Conservation (phyloP, 2,329 filamentous ascomycete genomes). For the Nemania sp. region DNA sequence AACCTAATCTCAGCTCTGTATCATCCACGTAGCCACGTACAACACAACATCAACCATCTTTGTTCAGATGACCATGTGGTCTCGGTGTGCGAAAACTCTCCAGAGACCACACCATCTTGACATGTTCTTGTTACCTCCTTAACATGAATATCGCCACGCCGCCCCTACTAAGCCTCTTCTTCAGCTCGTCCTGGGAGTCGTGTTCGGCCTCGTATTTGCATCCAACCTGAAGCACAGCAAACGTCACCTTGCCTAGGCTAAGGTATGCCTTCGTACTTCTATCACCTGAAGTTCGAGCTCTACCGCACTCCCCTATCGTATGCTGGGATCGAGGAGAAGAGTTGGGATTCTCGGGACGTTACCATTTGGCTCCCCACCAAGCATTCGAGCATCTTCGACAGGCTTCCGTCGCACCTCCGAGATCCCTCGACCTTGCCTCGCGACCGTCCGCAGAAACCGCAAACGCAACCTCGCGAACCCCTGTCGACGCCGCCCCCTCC, state of each 20-base stretch:
- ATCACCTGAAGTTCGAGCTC: slow-evolving; percentile 69
- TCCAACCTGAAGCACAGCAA: slow-evolving; percentile 1
- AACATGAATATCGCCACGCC: slow-evolving; percentile 8
- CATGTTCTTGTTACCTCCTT: slow-evolving; percentile 31
- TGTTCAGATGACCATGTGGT: slow-evolving; percentile 25
- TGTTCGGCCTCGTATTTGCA: slow-evolving; percentile 4
- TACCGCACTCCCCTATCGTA: slow-evolving; percentile 54
- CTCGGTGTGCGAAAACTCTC: slow-evolving; percentile 4
- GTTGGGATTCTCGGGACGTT: slow-evolving; percentile 21
- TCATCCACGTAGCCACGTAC: too few species aligned
- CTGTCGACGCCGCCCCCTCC: slow-evolving; percentile 23
- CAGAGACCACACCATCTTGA: slow-evolving; percentile 23
- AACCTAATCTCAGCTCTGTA: too few species aligned
- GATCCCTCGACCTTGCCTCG: slow-evolving; percentile 11
- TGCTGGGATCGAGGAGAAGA: slow-evolving; percentile 15
- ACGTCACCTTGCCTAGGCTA: slow-evolving; percentile 35
- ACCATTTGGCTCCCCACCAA: slow-evolving; percentile 56
- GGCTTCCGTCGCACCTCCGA: slow-evolving; percentile 56
- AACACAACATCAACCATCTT: too few species aligned
- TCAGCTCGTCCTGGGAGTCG: neutral
- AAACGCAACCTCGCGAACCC: slow-evolving; percentile 20
- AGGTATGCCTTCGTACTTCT: slow-evolving; percentile 68
- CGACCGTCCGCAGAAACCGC: slow-evolving; percentile 13
- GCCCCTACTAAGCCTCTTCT: neutral
- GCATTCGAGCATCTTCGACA: slow-evolving; percentile 58